phyloP scores from a whole-genome alignment of 2,329 filamentous ascomycete species.

The Exserohilum rostratum region DNA sequence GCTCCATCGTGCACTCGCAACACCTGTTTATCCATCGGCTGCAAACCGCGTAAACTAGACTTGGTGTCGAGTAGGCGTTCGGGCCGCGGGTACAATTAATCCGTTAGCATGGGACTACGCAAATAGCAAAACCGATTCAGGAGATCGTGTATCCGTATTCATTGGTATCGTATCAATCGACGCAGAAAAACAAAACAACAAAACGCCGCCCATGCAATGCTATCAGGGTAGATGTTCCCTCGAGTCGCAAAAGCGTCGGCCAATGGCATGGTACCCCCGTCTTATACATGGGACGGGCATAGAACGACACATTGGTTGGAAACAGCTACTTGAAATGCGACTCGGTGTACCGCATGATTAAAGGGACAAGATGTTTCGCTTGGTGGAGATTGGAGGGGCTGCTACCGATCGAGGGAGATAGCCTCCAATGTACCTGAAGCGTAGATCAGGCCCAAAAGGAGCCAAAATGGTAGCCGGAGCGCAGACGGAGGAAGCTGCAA shows the following conservation, averaged over 20 bases:
- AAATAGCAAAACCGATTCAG: neutral
- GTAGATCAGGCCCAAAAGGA: too few species aligned
- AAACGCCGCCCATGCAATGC: slow-evolving; percentile 19
- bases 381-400: neutral
- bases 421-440: neutral
- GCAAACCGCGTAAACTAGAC: slow-evolving; percentile 16
- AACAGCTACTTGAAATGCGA: neutral
- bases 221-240: neutral
- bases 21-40: slow-evolving; percentile 26
- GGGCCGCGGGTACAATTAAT: slow-evolving; percentile 10
- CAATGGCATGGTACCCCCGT: too few species aligned
- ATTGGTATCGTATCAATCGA: slow-evolving; percentile 29
- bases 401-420: neutral
- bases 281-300: neutral
- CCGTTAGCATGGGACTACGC: neutral
- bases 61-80: slow-evolving; percentile 2
- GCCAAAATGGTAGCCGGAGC: neutral
- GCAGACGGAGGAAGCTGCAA: neutral
- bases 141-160: slow-evolving; percentile 19
- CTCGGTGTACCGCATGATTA: neutral
- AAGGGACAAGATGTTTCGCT: neutral
- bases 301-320: neutral
- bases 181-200: slow-evolving; percentile 1
- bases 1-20: slow-evolving; percentile 4
- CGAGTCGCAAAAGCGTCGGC: neutral